Base-by-base conservation (phyloP, 805 yeast genomes). In the Candida adriatica region DNA sequence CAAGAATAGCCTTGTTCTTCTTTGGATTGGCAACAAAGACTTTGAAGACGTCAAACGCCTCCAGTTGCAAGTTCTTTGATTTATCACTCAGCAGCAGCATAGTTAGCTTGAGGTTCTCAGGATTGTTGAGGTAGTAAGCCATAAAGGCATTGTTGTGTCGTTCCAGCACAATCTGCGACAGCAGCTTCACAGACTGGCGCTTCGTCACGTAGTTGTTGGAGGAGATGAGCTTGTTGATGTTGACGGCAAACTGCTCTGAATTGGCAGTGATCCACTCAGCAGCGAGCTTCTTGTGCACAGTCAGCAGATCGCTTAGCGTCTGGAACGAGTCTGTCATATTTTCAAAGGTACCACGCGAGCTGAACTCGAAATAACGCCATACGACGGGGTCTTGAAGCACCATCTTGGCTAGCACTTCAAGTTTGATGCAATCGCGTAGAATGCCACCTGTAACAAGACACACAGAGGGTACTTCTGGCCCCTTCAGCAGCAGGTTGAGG, bases 11-110 rank as follows among this genome's bases (percentile, higher is more conserved):
- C 53, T 79, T 86, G 3, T 86, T 68, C 55, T 88, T 88, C 41
- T 80, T 77, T 5, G 98, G 98, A 56, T 92, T 92, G 5, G 96
- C 97, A n/a, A 87, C 87, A 58, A 92, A 86, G 24, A 88, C 82
- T 59, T 90, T 92, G 63, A 92, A 90, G 23, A 90, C 80, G 43
- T 92, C 88, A 52, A 92, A 92, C 4, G 95, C 87, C 55, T 92
- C 97, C 33, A 75, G 58, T 53, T 88, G 96, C 37, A 92, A 69
- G 55, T 88, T 88, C 51, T 81, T 83, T 41, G 94, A 85, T 58
- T 81, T 83, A 56, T 90, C 96, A 37, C 92, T 79, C 42, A 92
- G 62, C 39, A 87, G 58, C 22, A 80, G 69, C 98, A 92, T 92
- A 17, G 85, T 72, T 34, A 87, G 59, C 55, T 90, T 92, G 49